phyloP scores from a whole-genome alignment of 768 basidiomycete species.

The Rhizopogon roseolus region DNA sequence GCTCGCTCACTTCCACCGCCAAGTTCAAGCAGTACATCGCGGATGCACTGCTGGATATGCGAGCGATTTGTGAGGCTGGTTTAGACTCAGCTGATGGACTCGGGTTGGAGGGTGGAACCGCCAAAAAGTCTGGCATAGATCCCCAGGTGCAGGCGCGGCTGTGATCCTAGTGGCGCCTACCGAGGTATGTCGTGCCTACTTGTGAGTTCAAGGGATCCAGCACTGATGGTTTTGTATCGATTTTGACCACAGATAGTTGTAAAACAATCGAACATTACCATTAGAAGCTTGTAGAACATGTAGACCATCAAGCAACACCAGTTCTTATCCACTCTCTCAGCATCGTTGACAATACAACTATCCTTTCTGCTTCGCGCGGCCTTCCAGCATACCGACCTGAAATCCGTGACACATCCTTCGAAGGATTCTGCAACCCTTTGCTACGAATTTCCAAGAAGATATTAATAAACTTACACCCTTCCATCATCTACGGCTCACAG shows the following conservation, averaged over 20 bases:
- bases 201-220: background rate
- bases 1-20: constrained; percentile 63
- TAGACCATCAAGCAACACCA: too few species aligned
- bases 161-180: background rate
- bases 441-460: too few species aligned
- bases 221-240: background rate
- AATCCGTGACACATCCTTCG: too few species aligned
- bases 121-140: background rate
- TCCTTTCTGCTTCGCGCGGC: too few species aligned
- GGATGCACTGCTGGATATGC: constrained; percentile 68
- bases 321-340: too few species aligned
- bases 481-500: too few species aligned
- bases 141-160: background rate
- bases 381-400: too few species aligned
- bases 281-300: background rate
- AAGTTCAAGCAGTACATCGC: constrained; percentile 58
- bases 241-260: background rate
- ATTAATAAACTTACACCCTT: background rate
- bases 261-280: background rate
- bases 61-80: constrained; percentile 36
- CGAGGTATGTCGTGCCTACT: background rate
- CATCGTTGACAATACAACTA: too few species aligned
- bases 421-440: too few species aligned
- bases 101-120: background rate
- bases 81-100: too few species aligned